phyloP scores from a whole-genome alignment of 83 land plant genomes.

The Isoetes engelmannii region DNA sequence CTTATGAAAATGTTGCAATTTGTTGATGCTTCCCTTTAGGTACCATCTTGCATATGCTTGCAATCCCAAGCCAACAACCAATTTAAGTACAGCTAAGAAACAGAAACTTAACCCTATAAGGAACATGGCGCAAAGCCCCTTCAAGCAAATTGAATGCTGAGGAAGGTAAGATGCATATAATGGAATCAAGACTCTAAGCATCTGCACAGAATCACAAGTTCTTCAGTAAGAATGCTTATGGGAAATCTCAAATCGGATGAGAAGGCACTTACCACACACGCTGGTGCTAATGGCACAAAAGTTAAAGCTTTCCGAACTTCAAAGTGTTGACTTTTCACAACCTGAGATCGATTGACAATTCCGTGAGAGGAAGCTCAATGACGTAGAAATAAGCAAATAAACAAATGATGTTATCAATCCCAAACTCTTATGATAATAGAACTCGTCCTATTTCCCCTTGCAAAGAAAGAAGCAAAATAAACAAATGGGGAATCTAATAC shows the following conservation, averaged over 20 bases:
- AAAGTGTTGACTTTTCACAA: constrained; percentile 48
- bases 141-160: constrained; percentile 12
- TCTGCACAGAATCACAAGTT: constrained; percentile 16
- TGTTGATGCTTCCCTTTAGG: constrained; percentile 11
- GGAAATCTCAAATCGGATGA: neutral
- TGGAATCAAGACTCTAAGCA: constrained; percentile 32
- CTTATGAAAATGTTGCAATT: constrained; percentile 6
- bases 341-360: constrained; percentile 32
- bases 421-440: neutral
- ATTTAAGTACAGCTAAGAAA: constrained; percentile 11
- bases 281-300: constrained; percentile 93
- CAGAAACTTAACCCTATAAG: neutral
- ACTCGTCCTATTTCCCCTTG: neutral
- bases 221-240: neutral
- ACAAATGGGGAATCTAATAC: too few species aligned
- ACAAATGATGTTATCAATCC: too few species aligned
- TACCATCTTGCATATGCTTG: constrained; percentile 19
- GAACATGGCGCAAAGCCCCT: neutral
- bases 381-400: too few species aligned
- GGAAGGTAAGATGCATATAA: constrained; percentile 37
- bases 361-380: too few species aligned
- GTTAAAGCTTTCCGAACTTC: constrained; percentile 49
- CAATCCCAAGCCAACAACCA: constrained; percentile 12
- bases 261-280: constrained; percentile 77
- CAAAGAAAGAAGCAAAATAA: neutral